A percentile compares a stretch with the other conserved stretches of the same genome.
Evolutionary conservation across 208 protist species (phyloP).

Genomic region (Leishmania arabica): DNA sequence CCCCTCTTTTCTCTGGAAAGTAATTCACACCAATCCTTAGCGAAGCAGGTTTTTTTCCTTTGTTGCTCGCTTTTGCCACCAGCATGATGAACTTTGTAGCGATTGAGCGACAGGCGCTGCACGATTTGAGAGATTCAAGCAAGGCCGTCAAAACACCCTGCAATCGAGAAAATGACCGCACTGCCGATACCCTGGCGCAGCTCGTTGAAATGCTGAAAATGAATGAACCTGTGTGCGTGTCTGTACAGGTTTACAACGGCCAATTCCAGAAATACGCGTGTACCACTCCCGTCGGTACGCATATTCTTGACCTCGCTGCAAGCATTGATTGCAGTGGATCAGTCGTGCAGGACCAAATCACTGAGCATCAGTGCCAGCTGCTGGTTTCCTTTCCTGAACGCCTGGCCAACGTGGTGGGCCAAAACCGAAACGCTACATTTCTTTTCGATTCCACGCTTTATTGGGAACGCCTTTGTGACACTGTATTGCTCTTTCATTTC

Average conservation of each 20-base stretch:
- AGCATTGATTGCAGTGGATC: constrained; percentile 2
- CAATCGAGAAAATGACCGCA: neutral
- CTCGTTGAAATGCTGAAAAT: constrained; percentile 13
- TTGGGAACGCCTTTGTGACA: constrained; percentile 31
- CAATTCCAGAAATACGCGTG: constrained; percentile 7
- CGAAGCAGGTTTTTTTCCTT: neutral
- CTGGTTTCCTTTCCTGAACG: constrained; percentile 38
- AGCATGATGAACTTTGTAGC: neutral
- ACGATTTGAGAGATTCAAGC: neutral
- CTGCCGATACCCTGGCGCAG: neutral
- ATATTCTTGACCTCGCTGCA: constrained; percentile 16
- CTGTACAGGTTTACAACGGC: neutral
- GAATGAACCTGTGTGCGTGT: constrained; percentile 9
- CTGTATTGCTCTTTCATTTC: constrained; percentile 25
- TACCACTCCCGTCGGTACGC: constrained; percentile 10
- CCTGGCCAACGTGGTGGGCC: constrained; percentile 20
- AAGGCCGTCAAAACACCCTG: neutral
- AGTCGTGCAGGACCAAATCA: constrained; percentile 2
- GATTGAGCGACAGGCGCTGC: constrained; percentile 3
- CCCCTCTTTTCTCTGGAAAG: neutral
- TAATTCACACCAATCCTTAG: neutral
- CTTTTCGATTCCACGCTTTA: constrained; percentile 22
- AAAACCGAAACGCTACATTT: constrained; percentile 5
- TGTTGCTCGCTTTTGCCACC: neutral
- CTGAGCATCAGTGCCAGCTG: constrained; percentile 16